These are phyloP conservation scores for Articulospora tetracladia DNA, from an alignment of 495 filamentous ascomycete genomes.

Conservation along the genomic window DNA sequence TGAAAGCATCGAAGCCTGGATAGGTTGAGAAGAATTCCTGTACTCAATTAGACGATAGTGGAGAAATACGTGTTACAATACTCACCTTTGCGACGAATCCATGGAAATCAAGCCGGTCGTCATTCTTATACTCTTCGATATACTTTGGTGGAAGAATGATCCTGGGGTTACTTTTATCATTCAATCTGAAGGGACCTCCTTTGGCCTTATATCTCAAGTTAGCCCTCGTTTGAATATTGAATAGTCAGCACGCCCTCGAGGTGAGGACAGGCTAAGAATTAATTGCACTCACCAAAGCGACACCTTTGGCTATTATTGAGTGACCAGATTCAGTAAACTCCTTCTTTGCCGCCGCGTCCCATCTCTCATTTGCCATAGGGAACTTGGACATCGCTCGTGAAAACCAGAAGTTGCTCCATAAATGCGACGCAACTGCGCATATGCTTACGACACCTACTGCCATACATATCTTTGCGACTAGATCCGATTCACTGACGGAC, in stretches of 20 bases:
- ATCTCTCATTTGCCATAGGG: constrained; percentile 8
- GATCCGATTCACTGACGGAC: not conserved
- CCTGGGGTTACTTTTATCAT: constrained; percentile 3
- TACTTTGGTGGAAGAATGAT: constrained; percentile 44
- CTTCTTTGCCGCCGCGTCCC: constrained; percentile 11
- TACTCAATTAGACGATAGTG: not conserved
- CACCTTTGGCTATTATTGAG: not conserved
- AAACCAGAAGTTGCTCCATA: not conserved
- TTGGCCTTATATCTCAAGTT: not conserved
- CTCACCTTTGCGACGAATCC: constrained; percentile 36
- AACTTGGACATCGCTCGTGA: constrained; percentile 1
- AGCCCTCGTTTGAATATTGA: not conserved
- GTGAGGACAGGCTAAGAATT: not conserved
- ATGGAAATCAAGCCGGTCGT: constrained; percentile 35
- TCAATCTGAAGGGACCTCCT: constrained; percentile 3
- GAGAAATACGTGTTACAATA: not conserved
- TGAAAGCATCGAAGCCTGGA: constrained; percentile 43
- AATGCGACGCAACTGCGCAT: not conserved
- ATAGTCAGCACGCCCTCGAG: too few species aligned
- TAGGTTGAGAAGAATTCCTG: constrained; percentile 43
- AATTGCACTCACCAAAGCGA: not conserved
- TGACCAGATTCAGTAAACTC: not conserved
- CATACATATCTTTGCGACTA: not conserved
- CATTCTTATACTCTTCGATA: constrained; percentile 46
- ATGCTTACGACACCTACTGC: not conserved